Base-by-base conservation (phyloP, 176 grass and related monocot genomes). In the Ananas comosus region DNA sequence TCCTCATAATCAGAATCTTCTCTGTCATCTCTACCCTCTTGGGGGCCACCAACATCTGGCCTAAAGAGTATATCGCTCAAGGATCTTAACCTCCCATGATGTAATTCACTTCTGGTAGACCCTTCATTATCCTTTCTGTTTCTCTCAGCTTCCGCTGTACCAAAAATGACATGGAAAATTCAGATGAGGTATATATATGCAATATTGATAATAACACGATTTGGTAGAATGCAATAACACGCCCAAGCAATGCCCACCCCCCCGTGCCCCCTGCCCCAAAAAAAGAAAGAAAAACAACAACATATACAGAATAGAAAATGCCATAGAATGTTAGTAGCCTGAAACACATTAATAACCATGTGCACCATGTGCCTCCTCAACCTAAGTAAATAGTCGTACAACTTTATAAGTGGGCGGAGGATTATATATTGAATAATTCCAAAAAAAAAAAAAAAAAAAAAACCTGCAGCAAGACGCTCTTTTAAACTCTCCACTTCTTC, bases 71-170 rank as follows among this genome's bases (percentile, higher is more conserved):
- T 66, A 72, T 99, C 87, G 77, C 81, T 90, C 72, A 99, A 72
- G 49, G 89, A 93, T 51, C 80, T 87, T 33, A 99, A 70, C 64
- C 75, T 83, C 61, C 86, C 87, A 72, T 87, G 78, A 6, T 50
- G 72, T 10, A 63, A 58, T 68, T 81, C 80, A 72, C 68, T 72
- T 79, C 80, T 76, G 70, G 80, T 54, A 71, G 63, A 81, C 42
- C 79, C 87, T 80, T 83, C 84, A 65, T 79, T 77, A 70, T 83
- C 85, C 22, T 78, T 82, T 79, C 72, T 88, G 27, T 70, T 82
- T 73, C 88, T 99, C 71, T 99, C 84, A 72, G 71, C 57, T 81
- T 88, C 94, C 83, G 86, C 94, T 99, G 84, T 75, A 76, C 28
- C 47, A 47, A 19, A 61, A 42, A 42, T 63, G 16, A 50, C 51